A percentile compares a stretch with the other conserved stretches of the same genome.
phyloP scores from a whole-genome alignment of 2,329 filamentous ascomycete species.

The Diplodia scrobiculata region DNA sequence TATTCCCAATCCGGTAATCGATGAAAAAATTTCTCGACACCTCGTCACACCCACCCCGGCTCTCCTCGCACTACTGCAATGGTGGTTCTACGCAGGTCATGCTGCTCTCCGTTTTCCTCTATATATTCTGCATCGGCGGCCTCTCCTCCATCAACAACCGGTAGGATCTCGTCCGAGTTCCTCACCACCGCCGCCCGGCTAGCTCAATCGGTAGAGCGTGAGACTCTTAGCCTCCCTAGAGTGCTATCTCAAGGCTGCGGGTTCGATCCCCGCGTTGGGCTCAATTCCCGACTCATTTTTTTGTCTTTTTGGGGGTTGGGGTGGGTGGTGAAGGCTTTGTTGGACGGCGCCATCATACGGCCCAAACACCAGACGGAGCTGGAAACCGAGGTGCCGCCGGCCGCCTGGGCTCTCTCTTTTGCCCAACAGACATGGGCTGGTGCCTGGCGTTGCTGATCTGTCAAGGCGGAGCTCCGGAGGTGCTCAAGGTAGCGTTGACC shows the following conservation, averaged over 20 bases:
- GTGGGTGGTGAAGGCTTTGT: not conserved
- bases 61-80: not conserved
- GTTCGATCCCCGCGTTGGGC: constrained; percentile 30
- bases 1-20: not conserved
- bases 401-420: not conserved
- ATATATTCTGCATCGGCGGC: not conserved
- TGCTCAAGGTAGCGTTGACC: too few relatives aligned
- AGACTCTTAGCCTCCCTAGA: constrained; percentile 41
- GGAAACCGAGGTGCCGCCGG: not conserved
- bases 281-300: constrained; percentile 28
- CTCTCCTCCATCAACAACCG: not conserved
- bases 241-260: constrained; percentile 29
- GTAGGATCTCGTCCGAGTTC: not conserved
- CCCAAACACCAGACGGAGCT: too few relatives aligned
- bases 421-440: too few relatives aligned
- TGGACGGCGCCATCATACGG: too few relatives aligned
- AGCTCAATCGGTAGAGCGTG: constrained; percentile 48
- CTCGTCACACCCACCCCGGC: not conserved
- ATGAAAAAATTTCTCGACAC: not conserved
- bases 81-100: not conserved
- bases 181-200: constrained; percentile 27
- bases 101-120: not conserved
- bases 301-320: not conserved
- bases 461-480: not conserved
- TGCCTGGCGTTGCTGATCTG: not conserved